Evolutionary conservation across 2,329 filamentous ascomycete species (phyloP).

Genomic region (Aspergillus tamarii): DNA sequence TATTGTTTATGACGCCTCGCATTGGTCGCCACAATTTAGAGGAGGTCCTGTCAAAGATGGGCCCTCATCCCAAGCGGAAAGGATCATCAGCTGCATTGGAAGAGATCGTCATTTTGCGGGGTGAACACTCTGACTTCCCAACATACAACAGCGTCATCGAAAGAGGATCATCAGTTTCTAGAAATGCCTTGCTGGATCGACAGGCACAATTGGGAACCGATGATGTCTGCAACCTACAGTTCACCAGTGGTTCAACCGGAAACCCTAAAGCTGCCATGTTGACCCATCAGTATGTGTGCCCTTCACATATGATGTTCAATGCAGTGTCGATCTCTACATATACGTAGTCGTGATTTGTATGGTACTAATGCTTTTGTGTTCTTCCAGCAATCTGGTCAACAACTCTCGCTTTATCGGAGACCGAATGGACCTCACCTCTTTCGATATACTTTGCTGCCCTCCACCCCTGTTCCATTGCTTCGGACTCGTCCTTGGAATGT

Average conservation of each 20-base stretch:
- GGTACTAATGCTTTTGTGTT: not conserved
- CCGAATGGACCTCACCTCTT: slow-evolving; percentile 68
- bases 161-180: slow-evolving; percentile 53
- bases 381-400: slow-evolving; percentile 54
- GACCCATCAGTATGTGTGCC: slow-evolving; percentile 63
- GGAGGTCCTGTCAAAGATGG: slow-evolving; percentile 60
- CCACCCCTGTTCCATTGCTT: slow-evolving; percentile 87
- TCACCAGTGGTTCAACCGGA: slow-evolving; percentile 75
- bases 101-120: slow-evolving; percentile 65
- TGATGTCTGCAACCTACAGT: slow-evolving; percentile 74
- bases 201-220: slow-evolving; percentile 63
- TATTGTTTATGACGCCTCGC: slow-evolving; percentile 71
- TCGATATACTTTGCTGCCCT: slow-evolving; percentile 76
- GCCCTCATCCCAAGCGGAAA: slow-evolving; percentile 33
- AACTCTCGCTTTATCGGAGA: slow-evolving; percentile 73
- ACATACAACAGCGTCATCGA: slow-evolving; percentile 64
- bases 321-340: not conserved
- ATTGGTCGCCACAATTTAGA: slow-evolving; percentile 70
- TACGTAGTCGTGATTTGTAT: not conserved
- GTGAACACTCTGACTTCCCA: slow-evolving; percentile 56
- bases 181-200: slow-evolving; percentile 56
- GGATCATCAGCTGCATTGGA: slow-evolving; percentile 43
- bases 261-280: slow-evolving; percentile 75
- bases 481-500: slow-evolving; percentile 74
- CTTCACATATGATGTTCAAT: slow-evolving; percentile 2